Base-by-base conservation (phyloP, 1,284 basidiomycete species). In the Cryptococcus sp. region DNA sequence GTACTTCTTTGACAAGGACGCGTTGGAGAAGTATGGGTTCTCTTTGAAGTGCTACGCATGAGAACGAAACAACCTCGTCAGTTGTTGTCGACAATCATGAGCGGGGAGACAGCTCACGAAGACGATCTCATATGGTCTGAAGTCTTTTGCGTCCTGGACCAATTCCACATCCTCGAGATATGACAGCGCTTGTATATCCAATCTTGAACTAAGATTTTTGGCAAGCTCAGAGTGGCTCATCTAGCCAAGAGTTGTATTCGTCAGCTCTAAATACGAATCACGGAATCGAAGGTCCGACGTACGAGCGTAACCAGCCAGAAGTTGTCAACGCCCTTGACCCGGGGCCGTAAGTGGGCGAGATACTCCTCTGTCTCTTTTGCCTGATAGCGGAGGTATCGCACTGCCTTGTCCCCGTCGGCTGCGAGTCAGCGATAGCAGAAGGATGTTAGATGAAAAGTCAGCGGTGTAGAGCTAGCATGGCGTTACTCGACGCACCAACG, bases 1-100 rank as follows among this genome's bases (percentile, higher is more conserved):
- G 63, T 69, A 79, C 54, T 69, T 71, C 67, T 78, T 78, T 47
- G 60, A 63, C 23, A 79, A 61, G 5, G 69, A 67, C 47, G 62
- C 62, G 69, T 79, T 74, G 58, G 65, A 62, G 64, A 79, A 79
- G 68, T 67, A 79, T 2, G 76, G 76, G 71, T 79, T 79, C 63
- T 78, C 74, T 41, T 60, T 64, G 60, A 79, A 79, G 60, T 73
- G 70, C 71, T 73, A 41, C 35, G 3, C n/a, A 16, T 39, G n/a
- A 43, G 42, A 15, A 42, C 39, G 43, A n/a, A 39, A 20, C n/a
- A 15, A 23, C 45, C 16, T 39, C 15, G 11, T 25, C 16, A 16
- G 22, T 27, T 35, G 7, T 40, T 19, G 20, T 42, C 7, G 38
- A n/a, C 35, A 25, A 27, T 20, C 16, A 6, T 38, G 22, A 3